Base-by-base conservation (phyloP, 768 basidiomycete species). In the Boletus eberwhitei region DNA sequence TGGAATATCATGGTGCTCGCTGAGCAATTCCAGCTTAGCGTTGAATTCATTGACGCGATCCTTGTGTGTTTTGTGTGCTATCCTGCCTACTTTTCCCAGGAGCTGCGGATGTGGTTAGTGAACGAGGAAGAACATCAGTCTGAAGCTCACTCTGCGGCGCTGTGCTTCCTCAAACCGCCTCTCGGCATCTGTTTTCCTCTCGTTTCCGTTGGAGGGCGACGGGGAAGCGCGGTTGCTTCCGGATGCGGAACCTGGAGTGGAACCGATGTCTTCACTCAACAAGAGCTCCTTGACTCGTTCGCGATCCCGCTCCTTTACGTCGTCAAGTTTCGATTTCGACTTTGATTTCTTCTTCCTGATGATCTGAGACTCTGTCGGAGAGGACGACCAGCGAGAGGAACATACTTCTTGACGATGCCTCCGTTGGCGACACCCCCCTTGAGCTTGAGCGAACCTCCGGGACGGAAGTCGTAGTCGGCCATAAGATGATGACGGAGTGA, bases 1-100 rank as follows among this genome's bases (percentile, higher is more conserved):
- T 38, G 93, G 93, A 64, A 94, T 93, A 70, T 95, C 93, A 71
- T 96, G 90, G 79, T 94, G 93, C 75, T 95, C 93, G 70, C 88
- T 90, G 53, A 94, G 79, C 54, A 82, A 75, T 73, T 95, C 93
- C 9, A 97, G 77, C 67, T 94, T 89, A 24, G 80, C 64, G 66
- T 97, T 97, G 64, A 95, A 92, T 64, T 94, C 92, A 59, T 82
- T 85, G 36, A 97, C 93, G 40, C 93, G 86, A 57, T 97, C 93
- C 73, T 97, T 97, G 74, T 97, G 93, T 7, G 90, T 92, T 75
- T 89, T 91, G 64, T 76, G 76, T 0, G 93, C 93, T 64, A 90
- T 65, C 72, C 83, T 90, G 17, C 82, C 79, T 17, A 95, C 89
- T 61, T 82, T 84, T 56, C 85, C 81, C 22, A 81, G 80, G 43